A percentile compares a stretch with the other conserved stretches of the same genome.
Conservation (phyloP, 106 monocot species). For the Cymbidium sinense region DNA sequence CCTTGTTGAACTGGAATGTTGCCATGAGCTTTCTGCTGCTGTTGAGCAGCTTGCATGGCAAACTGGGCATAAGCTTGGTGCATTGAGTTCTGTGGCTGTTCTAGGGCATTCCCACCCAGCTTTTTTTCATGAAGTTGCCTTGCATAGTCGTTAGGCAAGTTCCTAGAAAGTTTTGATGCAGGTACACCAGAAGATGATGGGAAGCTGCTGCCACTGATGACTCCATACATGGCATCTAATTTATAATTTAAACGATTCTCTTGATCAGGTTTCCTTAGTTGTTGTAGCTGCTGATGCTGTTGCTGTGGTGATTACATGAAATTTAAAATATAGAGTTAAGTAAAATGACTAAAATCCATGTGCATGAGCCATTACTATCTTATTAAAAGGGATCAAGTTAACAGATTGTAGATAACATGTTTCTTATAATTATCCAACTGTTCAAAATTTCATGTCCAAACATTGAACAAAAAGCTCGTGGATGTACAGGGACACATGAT, state of each 20-base stretch:
- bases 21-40: conserved; percentile 46
- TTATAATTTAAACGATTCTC: conserved; percentile 27
- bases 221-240: conserved; percentile 47
- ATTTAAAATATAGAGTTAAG: background rate
- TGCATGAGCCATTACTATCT: background rate
- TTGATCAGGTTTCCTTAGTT: conserved; percentile 52
- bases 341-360: background rate
- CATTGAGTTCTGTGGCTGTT: conserved; percentile 38
- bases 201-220: conserved; percentile 32
- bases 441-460: background rate
- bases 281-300: conserved; percentile 39
- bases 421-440: background rate
- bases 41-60: conserved; percentile 61
- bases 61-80: conserved; percentile 72
- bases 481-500: background rate
- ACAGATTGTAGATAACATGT: background rate
- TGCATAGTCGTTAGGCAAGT: conserved; percentile 24
- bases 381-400: background rate
- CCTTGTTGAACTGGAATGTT: conserved; percentile 37
- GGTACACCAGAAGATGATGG: conserved; percentile 42
- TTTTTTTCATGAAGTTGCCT: conserved; percentile 30
- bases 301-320: conserved; percentile 19
- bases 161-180: conserved; percentile 25
- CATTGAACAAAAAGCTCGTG: too few relatives aligned
- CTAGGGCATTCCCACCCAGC: conserved; percentile 28